Evolutionary conservation across 768 basidiomycete genomes (phyloP).

Genomic region (Vararia minispora): DNA sequence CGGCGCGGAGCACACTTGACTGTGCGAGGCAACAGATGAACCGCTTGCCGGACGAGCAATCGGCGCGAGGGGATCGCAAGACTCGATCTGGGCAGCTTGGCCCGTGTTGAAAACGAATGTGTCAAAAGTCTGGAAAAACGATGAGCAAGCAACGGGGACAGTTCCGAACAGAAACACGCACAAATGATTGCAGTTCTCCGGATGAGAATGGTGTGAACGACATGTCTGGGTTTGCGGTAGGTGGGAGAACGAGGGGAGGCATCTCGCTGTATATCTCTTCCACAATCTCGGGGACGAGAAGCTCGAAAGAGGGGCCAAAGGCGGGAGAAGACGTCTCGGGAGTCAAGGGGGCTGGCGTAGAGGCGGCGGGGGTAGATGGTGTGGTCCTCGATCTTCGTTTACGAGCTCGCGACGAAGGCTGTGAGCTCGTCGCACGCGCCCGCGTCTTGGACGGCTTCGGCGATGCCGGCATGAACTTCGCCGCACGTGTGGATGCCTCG

Average conservation of each 20-base stretch:
- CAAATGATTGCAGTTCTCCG: slow-evolving; percentile 12
- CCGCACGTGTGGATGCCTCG: slow-evolving; percentile 24
- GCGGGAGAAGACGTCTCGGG: too few species aligned
- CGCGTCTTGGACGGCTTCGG: slow-evolving; percentile 8
- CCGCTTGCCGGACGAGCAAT: neutral
- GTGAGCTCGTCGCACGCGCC: slow-evolving; percentile 12
- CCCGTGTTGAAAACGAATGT: slow-evolving; percentile 14
- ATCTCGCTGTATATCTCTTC: slow-evolving; percentile 9
- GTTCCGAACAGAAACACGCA: slow-evolving; percentile 1
- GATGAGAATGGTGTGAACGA: slow-evolving; percentile 1
- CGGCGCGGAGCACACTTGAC: neutral
- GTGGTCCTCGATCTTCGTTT: neutral
- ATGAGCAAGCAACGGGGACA: neutral
- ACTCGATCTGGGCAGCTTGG: slow-evolving; percentile 10
- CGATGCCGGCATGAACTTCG: slow-evolving; percentile 8
- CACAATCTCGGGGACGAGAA: too few species aligned
- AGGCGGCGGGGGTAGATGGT: neutral
- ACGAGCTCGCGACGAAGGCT: slow-evolving; percentile 1
- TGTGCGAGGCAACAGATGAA: slow-evolving; percentile 6
- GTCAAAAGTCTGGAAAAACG: slow-evolving; percentile 10
- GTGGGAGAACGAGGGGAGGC: slow-evolving; percentile 13
- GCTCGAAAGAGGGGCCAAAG: too few species aligned
- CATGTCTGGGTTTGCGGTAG: neutral
- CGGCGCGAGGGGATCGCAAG: slow-evolving; percentile 13
- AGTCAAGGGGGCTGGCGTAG: neutral